Percentiles rank a stretch among this genome's conserved stretches.
Evolutionary conservation across 495 filamentous ascomycete genomes (phyloP).

Genomic region (Pyrenula massariospora): DNA sequence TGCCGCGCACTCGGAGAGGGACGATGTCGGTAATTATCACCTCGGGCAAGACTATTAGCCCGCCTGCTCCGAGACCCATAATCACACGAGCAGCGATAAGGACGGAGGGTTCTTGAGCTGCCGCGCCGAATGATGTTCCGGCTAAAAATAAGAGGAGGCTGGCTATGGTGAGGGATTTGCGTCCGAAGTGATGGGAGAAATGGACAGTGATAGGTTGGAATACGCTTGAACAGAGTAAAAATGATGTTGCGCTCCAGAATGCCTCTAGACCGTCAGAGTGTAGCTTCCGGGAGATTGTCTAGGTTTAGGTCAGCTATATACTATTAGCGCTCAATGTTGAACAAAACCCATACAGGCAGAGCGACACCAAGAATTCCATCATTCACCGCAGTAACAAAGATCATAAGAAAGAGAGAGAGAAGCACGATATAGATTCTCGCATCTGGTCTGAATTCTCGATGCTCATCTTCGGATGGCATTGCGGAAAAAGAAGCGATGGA

Average conservation of each 20-base stretch:
- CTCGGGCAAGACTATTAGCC: slow-evolving; percentile 14
- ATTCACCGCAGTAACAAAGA: slow-evolving; percentile 41
- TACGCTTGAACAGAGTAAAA: slow-evolving; percentile 47
- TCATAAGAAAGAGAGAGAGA: slow-evolving; percentile 40
- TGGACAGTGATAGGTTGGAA: slow-evolving; percentile 35
- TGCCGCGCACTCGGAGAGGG: slow-evolving; percentile 20
- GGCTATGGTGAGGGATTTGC: slow-evolving; percentile 21
- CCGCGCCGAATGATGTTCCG: slow-evolving; percentile 26
- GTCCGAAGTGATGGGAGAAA: slow-evolving; percentile 32
- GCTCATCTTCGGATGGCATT: not conserved
- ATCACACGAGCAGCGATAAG: slow-evolving; percentile 20
- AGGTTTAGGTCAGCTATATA: not conserved
- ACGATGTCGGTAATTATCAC: slow-evolving; percentile 26
- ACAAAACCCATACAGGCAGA: not conserved
- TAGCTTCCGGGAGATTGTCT: not conserved
- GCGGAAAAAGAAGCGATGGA: not conserved
- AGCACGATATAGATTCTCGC: not conserved
- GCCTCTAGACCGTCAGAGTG: slow-evolving; percentile 12
- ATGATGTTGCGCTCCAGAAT: slow-evolving; percentile 52
- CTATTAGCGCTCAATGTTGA: not conserved
- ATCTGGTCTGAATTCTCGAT: not conserved
- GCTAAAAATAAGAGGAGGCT: slow-evolving; percentile 19
- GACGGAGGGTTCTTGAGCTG: slow-evolving; percentile 18
- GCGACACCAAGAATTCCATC: slow-evolving; percentile 1
- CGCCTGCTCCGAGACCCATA: slow-evolving; percentile 24